Percentiles rank a stretch among this genome's conserved stretches.
phyloP scores from a whole-genome alignment of 1,139 yeast species.

The Suhomyces yuchorum region DNA sequence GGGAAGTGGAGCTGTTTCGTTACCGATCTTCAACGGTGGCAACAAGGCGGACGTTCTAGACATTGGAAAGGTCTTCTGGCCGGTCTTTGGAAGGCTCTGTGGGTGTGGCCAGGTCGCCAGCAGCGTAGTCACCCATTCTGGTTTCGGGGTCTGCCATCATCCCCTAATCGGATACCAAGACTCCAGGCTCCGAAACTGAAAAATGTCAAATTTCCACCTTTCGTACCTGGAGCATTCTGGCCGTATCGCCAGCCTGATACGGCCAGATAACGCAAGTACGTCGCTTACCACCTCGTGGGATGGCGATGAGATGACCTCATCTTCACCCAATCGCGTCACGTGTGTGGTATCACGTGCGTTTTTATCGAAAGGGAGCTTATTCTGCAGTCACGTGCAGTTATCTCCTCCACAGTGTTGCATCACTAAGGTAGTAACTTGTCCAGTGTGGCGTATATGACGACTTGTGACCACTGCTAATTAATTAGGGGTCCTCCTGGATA shows the following conservation, averaged over 20 bases:
- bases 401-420: background rate
- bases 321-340: background rate
- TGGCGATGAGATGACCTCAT: background rate
- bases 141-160: no score
- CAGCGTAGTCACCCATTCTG: no score
- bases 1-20: background rate
- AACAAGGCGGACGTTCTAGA: background rate
- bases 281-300: background rate
- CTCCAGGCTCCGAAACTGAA: no score
- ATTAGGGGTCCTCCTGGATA: background rate
- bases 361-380: no score
- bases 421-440: background rate
- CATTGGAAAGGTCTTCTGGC: no score
- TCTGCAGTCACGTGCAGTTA: background rate
- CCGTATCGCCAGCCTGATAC: no score
- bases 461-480: background rate
- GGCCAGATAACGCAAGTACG: background rate
- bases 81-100: no score
- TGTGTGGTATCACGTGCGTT: no score
- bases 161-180: no score
- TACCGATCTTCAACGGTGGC: background rate
- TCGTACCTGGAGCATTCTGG: no score
- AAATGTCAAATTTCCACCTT: background rate
- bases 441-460: slow-evolving; percentile 5
- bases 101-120: no score